These are phyloP conservation scores for Fusarium sp. DNA, from an alignment of 2,329 filamentous ascomycete species.

Conservation along the genomic window DNA sequence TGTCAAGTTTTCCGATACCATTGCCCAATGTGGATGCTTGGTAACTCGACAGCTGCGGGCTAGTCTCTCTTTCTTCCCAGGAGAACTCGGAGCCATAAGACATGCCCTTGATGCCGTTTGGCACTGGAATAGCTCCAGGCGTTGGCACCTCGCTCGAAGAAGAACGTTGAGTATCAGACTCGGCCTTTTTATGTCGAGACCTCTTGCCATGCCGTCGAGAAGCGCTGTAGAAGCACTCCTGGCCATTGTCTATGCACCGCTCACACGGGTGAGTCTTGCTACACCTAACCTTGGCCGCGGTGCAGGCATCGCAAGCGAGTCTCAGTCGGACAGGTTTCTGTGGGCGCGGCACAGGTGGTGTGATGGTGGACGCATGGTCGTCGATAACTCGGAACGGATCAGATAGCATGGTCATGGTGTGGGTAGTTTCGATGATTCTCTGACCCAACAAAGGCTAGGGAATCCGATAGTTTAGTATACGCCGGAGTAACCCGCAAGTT, in stretches of 20 bases:
- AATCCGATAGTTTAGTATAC: background rate
- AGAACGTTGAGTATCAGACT: conserved; percentile 1
- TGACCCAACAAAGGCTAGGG: background rate
- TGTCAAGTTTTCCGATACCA: conserved; percentile 8
- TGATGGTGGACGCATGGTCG: background rate
- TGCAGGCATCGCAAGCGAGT: conserved; percentile 34
- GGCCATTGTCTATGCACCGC: conserved; percentile 27
- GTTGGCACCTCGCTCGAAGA: conserved; percentile 10
- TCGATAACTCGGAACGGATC: conserved; percentile 8
- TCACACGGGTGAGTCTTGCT: conserved; percentile 34
- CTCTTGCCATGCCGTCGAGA: conserved; percentile 24
- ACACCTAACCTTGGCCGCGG: conserved; percentile 33
- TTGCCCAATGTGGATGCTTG: background rate
- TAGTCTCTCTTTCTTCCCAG: conserved; percentile 8
- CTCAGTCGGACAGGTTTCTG: conserved; percentile 24
- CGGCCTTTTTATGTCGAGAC: conserved; percentile 18
- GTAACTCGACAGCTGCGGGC: background rate
- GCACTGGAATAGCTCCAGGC: background rate
- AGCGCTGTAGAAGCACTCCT: conserved; percentile 27
- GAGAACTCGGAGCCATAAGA: background rate
- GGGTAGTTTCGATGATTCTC: background rate
- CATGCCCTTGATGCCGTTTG: background rate
- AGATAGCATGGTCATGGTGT: background rate
- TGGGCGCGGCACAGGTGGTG: conserved; percentile 1
- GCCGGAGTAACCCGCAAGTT: conserved; percentile 1